Evolutionary conservation across 108 stramenopile genomes (phyloP).

Genomic region (Skeletonema grethae): DNA sequence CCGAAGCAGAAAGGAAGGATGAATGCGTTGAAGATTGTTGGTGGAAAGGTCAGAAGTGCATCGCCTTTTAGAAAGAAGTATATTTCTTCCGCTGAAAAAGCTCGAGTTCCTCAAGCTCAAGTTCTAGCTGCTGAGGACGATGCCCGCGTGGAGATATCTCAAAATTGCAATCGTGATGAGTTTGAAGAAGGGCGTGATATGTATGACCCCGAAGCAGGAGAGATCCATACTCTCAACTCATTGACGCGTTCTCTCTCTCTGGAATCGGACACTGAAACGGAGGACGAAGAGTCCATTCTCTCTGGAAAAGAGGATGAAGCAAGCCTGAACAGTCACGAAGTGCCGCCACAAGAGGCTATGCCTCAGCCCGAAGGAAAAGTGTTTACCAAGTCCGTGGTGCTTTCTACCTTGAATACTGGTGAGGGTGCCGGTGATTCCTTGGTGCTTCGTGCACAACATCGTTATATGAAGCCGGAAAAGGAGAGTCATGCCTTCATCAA

Average conservation of each 20-base stretch:
- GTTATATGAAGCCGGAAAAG: conserved; percentile 37
- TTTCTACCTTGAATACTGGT: conserved; percentile 21
- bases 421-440: conserved; percentile 12
- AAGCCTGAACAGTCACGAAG: neutral
- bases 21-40: neutral
- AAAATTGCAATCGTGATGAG: neutral
- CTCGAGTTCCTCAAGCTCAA: neutral
- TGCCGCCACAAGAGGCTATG: neutral
- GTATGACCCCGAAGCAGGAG: neutral
- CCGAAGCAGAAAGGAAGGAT: neutral
- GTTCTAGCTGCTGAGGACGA: neutral
- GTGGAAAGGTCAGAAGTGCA: neutral
- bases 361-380: neutral
- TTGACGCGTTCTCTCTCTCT: neutral
- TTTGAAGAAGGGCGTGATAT: conserved; percentile 2
- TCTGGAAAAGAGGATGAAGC: neutral
- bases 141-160: neutral
- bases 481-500: conserved; percentile 57
- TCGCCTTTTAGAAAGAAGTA: neutral
- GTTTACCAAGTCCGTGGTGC: conserved; percentile 37
- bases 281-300: neutral
- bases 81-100: neutral
- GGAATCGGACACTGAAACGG: neutral
- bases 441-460: conserved; percentile 44
- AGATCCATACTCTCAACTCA: neutral